Percentiles rank a stretch among this genome's conserved stretches.
Conservation (phyloP, 78 protist species). For the Speleostelium caveatum region DNA sequence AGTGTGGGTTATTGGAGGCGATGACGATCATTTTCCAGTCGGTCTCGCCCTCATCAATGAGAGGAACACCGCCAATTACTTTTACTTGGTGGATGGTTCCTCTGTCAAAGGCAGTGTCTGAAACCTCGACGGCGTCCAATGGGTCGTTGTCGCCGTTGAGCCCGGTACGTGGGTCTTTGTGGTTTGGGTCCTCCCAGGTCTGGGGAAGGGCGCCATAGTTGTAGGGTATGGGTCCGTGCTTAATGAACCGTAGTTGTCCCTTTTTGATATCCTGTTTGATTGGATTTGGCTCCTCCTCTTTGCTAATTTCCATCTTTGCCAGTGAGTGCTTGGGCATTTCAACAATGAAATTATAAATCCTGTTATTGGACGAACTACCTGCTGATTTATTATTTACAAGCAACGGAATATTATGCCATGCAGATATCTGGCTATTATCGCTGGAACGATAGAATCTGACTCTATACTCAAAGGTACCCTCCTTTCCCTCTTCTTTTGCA, state of each 20-base stretch:
- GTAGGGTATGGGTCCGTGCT: constrained; percentile 80
- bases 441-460: constrained; percentile 1
- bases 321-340: constrained; percentile 74
- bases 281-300: constrained; percentile 74
- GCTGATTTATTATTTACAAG: not conserved
- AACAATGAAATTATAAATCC: constrained; percentile 12
- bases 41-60: constrained; percentile 95
- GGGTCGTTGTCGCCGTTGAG: constrained; percentile 92
- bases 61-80: constrained; percentile 86
- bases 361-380: not conserved
- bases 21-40: constrained; percentile 94
- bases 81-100: constrained; percentile 88
- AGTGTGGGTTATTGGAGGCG: constrained; percentile 78
- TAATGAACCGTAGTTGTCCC: constrained; percentile 78
- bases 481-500: constrained; percentile 28
- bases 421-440: constrained; percentile 19
- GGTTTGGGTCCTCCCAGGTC: constrained; percentile 90
- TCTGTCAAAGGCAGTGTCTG: not conserved
- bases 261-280: constrained; percentile 90
- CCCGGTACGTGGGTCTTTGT: constrained; percentile 3
- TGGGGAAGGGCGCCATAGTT: constrained; percentile 95
- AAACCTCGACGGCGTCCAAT: constrained; percentile 86
- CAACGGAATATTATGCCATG: constrained; percentile 73
- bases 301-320: constrained; percentile 90
- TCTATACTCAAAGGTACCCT: constrained; percentile 37